Conservation (phyloP, 164 flowering plant species). For the Sextonia rubra region DNA sequence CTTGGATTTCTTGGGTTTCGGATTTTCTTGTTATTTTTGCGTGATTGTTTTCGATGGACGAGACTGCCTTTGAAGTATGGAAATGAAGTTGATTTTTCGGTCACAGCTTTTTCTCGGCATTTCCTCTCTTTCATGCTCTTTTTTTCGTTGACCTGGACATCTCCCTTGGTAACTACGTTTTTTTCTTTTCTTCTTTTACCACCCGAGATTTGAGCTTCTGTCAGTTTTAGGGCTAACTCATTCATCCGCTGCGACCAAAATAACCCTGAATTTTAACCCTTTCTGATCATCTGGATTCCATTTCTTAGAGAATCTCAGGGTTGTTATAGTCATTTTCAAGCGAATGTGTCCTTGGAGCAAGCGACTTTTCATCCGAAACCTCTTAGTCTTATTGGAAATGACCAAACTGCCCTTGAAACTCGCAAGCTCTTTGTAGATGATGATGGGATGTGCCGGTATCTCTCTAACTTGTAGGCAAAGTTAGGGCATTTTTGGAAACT, state of each 20-base stretch:
- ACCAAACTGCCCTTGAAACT: not conserved
- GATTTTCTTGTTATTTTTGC: not conserved
- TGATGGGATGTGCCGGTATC: too few relatives aligned
- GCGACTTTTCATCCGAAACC: too few relatives aligned
- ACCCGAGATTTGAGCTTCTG: not conserved
- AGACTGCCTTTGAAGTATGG: not conserved
- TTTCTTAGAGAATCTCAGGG: not conserved
- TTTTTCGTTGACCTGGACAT: not conserved
- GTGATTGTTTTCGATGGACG: not conserved
- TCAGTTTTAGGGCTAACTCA: too few relatives aligned
- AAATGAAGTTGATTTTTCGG: not conserved
- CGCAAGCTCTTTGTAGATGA: too few relatives aligned
- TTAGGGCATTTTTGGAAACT: too few relatives aligned
- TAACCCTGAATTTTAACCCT: not conserved
- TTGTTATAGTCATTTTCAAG: too few relatives aligned
- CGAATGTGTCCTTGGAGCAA: too few relatives aligned
- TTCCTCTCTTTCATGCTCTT: not conserved
- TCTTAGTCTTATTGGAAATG: too few relatives aligned
- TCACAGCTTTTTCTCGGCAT: not conserved
- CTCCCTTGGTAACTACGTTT: not conserved
- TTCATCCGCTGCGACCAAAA: conserved; percentile 2
- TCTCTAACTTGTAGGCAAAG: too few relatives aligned
- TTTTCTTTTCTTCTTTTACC: not conserved
- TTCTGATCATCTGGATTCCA: not conserved
- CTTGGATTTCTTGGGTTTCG: not conserved